Percentiles rank a stretch among this genome's conserved stretches.
phyloP scores from a whole-genome alignment of 140 eudicot species.

The Anethum foeniculum region DNA sequence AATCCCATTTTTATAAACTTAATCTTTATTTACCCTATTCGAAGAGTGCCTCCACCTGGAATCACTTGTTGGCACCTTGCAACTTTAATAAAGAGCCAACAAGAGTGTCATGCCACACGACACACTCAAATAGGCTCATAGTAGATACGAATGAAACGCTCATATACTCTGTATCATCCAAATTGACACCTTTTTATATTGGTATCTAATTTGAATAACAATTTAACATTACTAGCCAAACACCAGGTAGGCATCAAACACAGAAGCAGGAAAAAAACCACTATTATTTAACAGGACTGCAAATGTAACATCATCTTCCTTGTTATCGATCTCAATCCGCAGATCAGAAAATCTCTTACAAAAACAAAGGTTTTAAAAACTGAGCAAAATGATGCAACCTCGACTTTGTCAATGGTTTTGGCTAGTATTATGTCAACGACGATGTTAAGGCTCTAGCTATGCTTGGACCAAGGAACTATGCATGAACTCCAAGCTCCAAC shows the following conservation, averaged over 20 bases:
- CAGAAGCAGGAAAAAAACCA: neutral
- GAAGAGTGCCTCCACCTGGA: no score
- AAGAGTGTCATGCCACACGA: no score
- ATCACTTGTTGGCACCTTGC: no score
- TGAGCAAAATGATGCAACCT: neutral
- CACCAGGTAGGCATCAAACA: neutral
- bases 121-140: no score
- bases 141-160: no score
- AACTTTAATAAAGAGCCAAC: no score
- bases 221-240: neutral
- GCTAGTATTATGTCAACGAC: neutral
- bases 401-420: neutral
- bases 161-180: no score
- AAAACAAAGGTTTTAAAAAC: neutral
- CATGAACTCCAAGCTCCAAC: slow-evolving; percentile 73
- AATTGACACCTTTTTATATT: no score
- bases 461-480: slow-evolving; percentile 16
- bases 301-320: neutral
- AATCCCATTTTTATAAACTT: no score
- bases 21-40: no score
- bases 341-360: neutral
- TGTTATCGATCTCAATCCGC: neutral
- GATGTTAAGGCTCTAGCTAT: neutral
- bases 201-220: no score
- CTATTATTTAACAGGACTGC: neutral